A percentile compares a stretch with the other conserved stretches of the same genome.
Evolutionary conservation across 1,139 yeast species (phyloP).

Genomic region (Kodamaea ohmeri): DNA sequence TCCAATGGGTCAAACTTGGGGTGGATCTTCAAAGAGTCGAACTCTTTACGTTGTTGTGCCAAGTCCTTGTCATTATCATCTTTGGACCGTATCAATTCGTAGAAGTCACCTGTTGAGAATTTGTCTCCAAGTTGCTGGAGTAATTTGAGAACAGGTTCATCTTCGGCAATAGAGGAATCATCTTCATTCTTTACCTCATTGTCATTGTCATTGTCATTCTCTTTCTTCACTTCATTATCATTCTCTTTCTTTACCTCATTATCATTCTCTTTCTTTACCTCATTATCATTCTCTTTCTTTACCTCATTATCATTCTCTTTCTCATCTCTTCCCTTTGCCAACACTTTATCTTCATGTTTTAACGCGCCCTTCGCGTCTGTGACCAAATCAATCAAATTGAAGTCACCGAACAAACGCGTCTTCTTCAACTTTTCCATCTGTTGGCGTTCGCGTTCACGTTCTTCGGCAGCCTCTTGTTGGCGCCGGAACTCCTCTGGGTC

Average conservation of each 20-base stretch:
- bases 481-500: slow-evolving; percentile 37
- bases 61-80: slow-evolving; percentile 38
- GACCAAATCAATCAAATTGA: slow-evolving; percentile 55
- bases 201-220: slow-evolving; percentile 17
- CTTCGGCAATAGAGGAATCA: too few relatives aligned
- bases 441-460: slow-evolving; percentile 34
- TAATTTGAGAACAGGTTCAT: slow-evolving; percentile 31
- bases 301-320: slow-evolving; percentile 19
- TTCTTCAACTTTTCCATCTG: slow-evolving; percentile 51
- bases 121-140: slow-evolving; percentile 49
- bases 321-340: slow-evolving; percentile 12
- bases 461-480: slow-evolving; percentile 37
- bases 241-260: slow-evolving; percentile 19
- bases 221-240: slow-evolving; percentile 39
- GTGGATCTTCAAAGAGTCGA: slow-evolving; percentile 50
- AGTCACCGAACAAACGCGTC: slow-evolving; percentile 60
- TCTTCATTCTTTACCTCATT: slow-evolving; percentile 9
- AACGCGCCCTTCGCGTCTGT: slow-evolving; percentile 40
- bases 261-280: slow-evolving; percentile 14
- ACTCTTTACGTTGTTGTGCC: slow-evolving; percentile 47
- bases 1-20: slow-evolving; percentile 65
- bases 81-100: slow-evolving; percentile 43
- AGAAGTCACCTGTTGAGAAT: slow-evolving; percentile 79
- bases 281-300: slow-evolving; percentile 21
- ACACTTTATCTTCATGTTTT: slow-evolving; percentile 29